These are phyloP conservation scores for Capsicum chinense DNA, from an alignment of 257 asterid genomes.

Conservation along the genomic window DNA sequence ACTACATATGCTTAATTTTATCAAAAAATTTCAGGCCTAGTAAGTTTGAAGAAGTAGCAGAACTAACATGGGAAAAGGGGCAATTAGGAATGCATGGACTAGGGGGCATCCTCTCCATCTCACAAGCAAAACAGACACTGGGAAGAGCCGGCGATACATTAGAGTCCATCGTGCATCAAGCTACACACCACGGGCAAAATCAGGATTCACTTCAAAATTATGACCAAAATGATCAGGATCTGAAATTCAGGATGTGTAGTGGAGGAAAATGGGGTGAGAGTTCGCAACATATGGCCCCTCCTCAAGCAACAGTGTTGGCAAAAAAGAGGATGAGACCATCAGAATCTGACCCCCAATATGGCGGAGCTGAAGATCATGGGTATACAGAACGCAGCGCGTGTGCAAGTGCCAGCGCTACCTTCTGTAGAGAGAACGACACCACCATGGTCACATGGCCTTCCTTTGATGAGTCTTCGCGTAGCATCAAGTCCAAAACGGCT, in stretches of 20 bases:
- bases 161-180: constrained; percentile 66
- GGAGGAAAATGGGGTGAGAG: constrained; percentile 32
- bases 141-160: constrained; percentile 47
- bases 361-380: constrained; percentile 24
- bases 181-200: constrained; percentile 36
- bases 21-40: constrained; percentile 46
- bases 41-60: constrained; percentile 44
- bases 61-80: constrained; percentile 70
- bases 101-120: constrained; percentile 7
- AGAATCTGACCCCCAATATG: constrained; percentile 38
- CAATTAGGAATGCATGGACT: constrained; percentile 50
- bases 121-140: constrained; percentile 39
- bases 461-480: constrained; percentile 48
- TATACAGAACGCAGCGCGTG: constrained; percentile 43
- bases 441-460: constrained; percentile 63
- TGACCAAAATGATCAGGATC: constrained; percentile 25
- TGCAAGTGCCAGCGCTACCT: constrained; percentile 56
- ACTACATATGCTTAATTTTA: not conserved
- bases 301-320: not conserved
- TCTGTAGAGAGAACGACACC: constrained; percentile 49
- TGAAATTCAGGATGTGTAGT: not conserved
- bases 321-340: constrained; percentile 46
- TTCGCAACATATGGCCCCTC: constrained; percentile 28
- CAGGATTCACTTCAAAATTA: not conserved
- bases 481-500: constrained; percentile 48